These are phyloP conservation scores for Quercus rubra DNA, from an alignment of 306 rosid genomes.

Conservation along the genomic window DNA sequence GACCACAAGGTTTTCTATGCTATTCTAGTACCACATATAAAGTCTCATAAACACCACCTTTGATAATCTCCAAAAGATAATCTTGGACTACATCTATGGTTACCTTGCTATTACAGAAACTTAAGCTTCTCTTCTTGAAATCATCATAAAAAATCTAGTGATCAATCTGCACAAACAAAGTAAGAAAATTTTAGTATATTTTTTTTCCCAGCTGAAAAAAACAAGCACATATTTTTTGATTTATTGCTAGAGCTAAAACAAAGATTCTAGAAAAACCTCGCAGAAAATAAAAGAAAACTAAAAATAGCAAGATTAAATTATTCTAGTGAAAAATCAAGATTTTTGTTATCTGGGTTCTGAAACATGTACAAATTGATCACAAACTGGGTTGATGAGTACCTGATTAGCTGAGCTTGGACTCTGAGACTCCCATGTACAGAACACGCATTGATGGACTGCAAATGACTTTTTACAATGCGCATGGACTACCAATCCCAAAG, in stretches of 20 bases:
- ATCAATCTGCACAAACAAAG: slow-evolving; percentile 18
- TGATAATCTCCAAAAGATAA: not conserved
- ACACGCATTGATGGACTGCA: not conserved
- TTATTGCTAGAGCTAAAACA: not conserved
- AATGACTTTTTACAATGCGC: not conserved
- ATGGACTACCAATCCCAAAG: not conserved
- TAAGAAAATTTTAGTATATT: not conserved
- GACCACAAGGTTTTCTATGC: slow-evolving; percentile 6
- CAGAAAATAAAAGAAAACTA: not conserved
- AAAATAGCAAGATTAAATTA: not conserved
- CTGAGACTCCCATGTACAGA: slow-evolving; percentile 1
- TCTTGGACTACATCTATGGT: not conserved
- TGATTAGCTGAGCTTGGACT: slow-evolving; percentile 16
- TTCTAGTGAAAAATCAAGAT: not conserved
- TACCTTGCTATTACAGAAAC: not conserved
- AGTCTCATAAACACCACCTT: not conserved
- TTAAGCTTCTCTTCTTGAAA: slow-evolving; percentile 7
- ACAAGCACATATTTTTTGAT: not conserved
- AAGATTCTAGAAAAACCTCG: slow-evolving; percentile 7
- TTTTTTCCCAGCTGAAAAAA: slow-evolving; percentile 10
- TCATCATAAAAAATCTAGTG: slow-evolving; percentile 24
- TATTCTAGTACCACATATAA: not conserved
- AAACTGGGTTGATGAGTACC: slow-evolving; percentile 26
- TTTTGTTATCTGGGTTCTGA: slow-evolving; percentile 26
- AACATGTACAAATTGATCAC: not conserved